phyloP scores from a whole-genome alignment of 2,329 filamentous ascomycete genomes.

The Fusarium acutatum region DNA sequence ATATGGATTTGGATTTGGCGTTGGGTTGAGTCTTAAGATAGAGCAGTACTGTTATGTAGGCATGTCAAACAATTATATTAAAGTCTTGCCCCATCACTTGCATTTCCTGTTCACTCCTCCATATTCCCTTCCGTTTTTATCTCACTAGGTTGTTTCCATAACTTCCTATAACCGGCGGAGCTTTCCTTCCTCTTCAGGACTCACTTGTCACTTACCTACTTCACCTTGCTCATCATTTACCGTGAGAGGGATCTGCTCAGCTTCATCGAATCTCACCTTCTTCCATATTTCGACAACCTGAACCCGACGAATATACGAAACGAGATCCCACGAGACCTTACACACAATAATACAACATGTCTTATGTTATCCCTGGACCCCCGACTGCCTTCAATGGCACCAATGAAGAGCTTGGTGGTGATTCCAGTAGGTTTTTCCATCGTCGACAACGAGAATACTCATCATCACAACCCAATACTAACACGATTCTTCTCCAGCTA shows the following conservation, averaged over 20 bases:
- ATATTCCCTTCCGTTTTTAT: constrained; percentile 15
- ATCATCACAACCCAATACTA: not conserved
- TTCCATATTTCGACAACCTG: not conserved
- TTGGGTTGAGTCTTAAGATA: constrained; percentile 4
- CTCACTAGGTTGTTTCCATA: constrained; percentile 17
- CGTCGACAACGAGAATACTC: not conserved
- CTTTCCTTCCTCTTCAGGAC: constrained; percentile 8
- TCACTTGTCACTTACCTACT: constrained; percentile 6
- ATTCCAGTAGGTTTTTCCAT: constrained; percentile 71
- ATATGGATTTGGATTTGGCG: constrained; percentile 1
- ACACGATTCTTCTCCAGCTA: constrained; percentile 58
- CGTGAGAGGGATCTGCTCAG: constrained; percentile 3
- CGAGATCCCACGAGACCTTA: not conserved
- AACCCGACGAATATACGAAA: constrained; percentile 11
- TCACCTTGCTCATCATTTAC: constrained; percentile 1
- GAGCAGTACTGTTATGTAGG: not conserved
- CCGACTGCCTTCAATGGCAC: constrained; percentile 71
- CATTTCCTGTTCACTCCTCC: not conserved
- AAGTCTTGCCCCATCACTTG: constrained; percentile 20
- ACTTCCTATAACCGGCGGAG: constrained; percentile 12
- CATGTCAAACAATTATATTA: constrained; percentile 23
- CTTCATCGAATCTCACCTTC: not conserved
- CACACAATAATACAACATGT: constrained; percentile 54
- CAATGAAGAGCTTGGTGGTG: constrained; percentile 71
- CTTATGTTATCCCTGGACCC: constrained; percentile 67